Evolutionary conservation across 1,284 basidiomycete genomes (phyloP).

Genomic region (Ustilago bromivora): DNA sequence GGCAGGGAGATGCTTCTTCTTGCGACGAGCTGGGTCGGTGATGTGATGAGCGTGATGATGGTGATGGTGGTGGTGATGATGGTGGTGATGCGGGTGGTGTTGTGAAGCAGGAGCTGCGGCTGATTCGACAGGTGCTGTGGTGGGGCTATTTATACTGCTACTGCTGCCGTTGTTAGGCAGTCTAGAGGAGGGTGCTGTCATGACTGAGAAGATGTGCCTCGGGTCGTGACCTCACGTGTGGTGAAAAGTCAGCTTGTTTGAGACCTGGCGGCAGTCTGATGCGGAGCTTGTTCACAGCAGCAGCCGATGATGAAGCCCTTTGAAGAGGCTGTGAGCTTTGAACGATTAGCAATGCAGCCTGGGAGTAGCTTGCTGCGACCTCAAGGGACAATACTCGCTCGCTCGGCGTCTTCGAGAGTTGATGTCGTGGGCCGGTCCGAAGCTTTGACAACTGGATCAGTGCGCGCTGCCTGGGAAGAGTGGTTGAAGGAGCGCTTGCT

Average conservation of each 20-base stretch:
- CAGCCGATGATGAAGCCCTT: not conserved
- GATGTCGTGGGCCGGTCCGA: not conserved
- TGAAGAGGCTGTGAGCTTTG: not conserved
- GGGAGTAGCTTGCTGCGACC: too few species aligned
- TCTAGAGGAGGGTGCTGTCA: conserved; percentile 23
- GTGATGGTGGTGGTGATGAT: conserved; percentile 51
- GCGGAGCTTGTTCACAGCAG: not conserved
- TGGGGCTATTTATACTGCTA: conserved; percentile 35
- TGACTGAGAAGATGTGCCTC: not conserved
- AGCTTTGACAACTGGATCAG: not conserved
- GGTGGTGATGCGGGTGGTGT: conserved; percentile 12
- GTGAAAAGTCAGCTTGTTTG: not conserved
- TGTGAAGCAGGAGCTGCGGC: conserved; percentile 6
- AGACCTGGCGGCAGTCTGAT: not conserved
- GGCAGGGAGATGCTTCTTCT: conserved; percentile 53
- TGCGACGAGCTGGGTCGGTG: conserved; percentile 50
- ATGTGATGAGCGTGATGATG: conserved; percentile 52
- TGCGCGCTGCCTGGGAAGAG: not conserved
- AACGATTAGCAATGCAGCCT: too few species aligned
- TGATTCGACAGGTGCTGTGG: conserved; percentile 14
- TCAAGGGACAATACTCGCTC: too few species aligned
- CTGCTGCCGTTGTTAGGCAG: conserved; percentile 32
- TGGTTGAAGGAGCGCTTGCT: too few species aligned
- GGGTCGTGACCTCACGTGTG: not conserved
- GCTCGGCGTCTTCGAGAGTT: not conserved